These are phyloP conservation scores for Sarocladium kiliense DNA, from an alignment of 2,329 filamentous ascomycete genomes.

Conservation along the genomic window DNA sequence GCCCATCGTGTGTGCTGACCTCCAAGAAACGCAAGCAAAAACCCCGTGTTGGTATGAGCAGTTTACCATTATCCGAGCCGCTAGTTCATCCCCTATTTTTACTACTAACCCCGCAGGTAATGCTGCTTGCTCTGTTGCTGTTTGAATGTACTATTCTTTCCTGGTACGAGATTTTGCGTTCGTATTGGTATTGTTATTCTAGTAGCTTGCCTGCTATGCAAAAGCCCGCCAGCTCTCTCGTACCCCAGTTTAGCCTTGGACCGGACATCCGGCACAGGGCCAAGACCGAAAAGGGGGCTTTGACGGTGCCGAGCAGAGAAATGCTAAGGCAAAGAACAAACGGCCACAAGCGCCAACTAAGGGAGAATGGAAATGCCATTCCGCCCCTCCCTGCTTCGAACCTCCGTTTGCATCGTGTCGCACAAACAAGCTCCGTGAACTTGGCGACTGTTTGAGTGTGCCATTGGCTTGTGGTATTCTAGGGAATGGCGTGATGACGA, in stretches of 20 bases:
- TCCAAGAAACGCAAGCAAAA: no score
- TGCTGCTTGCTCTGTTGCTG: no score
- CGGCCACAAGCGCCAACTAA: background rate
- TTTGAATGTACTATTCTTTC: no score
- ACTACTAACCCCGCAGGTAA: no score
- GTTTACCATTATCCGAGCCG: no score
- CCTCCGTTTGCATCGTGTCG: background rate
- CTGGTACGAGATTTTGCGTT: no score
- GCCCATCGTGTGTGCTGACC: no score
- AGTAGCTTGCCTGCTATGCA: no score
- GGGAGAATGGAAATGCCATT: background rate
- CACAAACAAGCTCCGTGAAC: background rate
- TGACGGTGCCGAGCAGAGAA: background rate
- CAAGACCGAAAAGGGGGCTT: background rate
- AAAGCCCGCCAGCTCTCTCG: background rate
- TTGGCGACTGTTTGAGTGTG: background rate
- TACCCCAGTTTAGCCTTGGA: background rate
- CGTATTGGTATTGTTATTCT: no score
- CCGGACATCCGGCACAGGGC: constrained; percentile 7
- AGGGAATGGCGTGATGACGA: background rate
- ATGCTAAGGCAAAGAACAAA: background rate
- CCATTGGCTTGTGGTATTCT: background rate
- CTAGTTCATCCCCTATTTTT: no score
- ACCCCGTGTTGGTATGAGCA: no score
- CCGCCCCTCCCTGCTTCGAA: background rate